A percentile compares a stretch with the other conserved stretches of the same genome.
phyloP scores from a whole-genome alignment of 2,329 filamentous ascomycete species.

The Microsporum audouinii region DNA sequence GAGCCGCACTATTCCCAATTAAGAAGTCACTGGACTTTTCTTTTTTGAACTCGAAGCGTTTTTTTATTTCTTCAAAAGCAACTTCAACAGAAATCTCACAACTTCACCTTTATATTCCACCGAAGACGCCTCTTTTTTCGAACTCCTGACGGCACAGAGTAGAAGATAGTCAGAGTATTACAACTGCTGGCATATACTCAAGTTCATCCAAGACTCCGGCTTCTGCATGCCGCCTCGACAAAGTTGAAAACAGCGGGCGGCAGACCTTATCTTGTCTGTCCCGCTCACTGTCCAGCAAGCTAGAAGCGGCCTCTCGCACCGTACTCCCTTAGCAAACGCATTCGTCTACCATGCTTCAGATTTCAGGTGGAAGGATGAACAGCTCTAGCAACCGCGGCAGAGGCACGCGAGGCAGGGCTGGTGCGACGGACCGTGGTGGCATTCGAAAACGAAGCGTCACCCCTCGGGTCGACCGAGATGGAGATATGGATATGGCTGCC shows the following conservation, averaged over 20 bases:
- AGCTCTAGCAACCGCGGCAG: slow-evolving; percentile 25
- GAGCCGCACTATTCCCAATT: slow-evolving; percentile 4
- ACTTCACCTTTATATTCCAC: not conserved
- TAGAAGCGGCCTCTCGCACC: not conserved
- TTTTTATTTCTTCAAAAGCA: not conserved
- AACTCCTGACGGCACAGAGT: not conserved
- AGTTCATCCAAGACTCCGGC: not conserved
- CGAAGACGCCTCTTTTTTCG: not conserved
- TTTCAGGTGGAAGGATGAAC: slow-evolving; percentile 15
- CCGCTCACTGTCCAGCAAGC: not conserved
- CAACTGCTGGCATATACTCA: not conserved
- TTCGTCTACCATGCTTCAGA: slow-evolving; percentile 9
- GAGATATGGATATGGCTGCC: slow-evolving; percentile 50
- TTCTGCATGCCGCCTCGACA: not conserved
- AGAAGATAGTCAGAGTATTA: not conserved
- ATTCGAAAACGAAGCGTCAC: slow-evolving; percentile 40
- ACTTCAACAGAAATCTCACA: too few species aligned
- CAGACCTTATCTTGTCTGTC: slow-evolving; percentile 6
- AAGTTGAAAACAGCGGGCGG: slow-evolving; percentile 1
- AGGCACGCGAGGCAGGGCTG: slow-evolving; percentile 18
- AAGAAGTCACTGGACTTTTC: not conserved
- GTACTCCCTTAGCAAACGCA: not conserved
- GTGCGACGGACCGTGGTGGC: slow-evolving; percentile 34
- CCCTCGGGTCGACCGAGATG: slow-evolving; percentile 46
- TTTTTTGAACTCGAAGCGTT: not conserved